Percentiles rank a stretch among this genome's conserved stretches.
These are phyloP conservation scores for Fraxinus latifolia DNA, from an alignment of 305 asterid species.

Conservation along the genomic window DNA sequence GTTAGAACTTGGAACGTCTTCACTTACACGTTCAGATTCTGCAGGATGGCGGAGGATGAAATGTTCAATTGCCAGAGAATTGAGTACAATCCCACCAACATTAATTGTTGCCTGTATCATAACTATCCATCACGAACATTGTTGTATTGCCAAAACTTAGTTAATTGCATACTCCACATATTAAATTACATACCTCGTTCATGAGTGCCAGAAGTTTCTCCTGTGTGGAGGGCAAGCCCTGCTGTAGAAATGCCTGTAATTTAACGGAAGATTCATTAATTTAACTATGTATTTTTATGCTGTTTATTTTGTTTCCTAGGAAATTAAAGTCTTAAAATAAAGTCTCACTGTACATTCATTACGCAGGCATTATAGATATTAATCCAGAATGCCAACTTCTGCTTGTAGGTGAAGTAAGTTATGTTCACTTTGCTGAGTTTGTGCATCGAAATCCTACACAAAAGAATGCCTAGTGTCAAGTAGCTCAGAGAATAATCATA, in stretches of 20 bases:
- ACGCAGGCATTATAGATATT: conserved; percentile 74
- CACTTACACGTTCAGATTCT: conserved; percentile 58
- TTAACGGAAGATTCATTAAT: not conserved
- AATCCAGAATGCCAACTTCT: conserved; percentile 93
- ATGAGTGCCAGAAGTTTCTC: conserved; percentile 56
- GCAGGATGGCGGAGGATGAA: conserved; percentile 82
- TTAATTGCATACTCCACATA: not conserved
- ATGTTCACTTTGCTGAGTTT: conserved; percentile 57
- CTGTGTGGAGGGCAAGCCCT: conserved; percentile 66
- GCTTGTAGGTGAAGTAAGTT: conserved; percentile 69
- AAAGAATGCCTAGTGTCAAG: not conserved
- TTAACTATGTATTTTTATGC: not conserved
- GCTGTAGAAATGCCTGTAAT: conserved; percentile 74
- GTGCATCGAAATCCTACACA: conserved; percentile 65
- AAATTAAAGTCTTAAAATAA: conserved; percentile 3
- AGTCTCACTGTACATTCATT: conserved; percentile 70
- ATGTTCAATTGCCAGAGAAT: conserved; percentile 76
- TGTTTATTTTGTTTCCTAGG: not conserved
- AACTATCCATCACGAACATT: conserved; percentile 16
- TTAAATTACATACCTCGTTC: conserved; percentile 53
- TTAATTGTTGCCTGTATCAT: conserved; percentile 60
- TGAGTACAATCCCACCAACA: conserved; percentile 66
- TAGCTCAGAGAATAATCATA: conserved; percentile 13
- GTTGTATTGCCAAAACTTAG: not conserved
- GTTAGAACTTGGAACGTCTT: not conserved